These are phyloP conservation scores for Chlorella variabilis DNA, from an alignment of 163 green algal genomes.

Conservation along the genomic window DNA sequence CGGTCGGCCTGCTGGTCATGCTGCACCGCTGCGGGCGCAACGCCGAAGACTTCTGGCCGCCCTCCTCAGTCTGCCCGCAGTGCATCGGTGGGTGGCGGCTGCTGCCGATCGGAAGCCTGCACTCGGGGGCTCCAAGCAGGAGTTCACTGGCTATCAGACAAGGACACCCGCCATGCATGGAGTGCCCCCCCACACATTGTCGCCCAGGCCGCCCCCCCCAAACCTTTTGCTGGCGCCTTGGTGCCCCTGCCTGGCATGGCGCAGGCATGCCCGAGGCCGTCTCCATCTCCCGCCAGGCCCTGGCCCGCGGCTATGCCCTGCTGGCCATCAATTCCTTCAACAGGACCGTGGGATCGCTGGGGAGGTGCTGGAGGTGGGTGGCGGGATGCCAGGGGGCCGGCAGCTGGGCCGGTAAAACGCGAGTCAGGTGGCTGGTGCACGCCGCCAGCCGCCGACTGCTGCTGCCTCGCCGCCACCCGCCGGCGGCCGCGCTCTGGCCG, in stretches of 20 bases:
- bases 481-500: no score
- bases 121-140: no score
- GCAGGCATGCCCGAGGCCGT: constrained; percentile 33
- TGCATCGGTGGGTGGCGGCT: constrained; percentile 18
- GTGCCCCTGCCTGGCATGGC: neutral
- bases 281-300: constrained; percentile 24
- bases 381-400: neutral
- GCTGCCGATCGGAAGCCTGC: no score
- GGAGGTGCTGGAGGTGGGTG: constrained; percentile 27
- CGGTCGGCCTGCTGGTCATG: constrained; percentile 25
- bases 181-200: neutral
- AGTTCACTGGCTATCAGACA: no score
- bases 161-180: no score
- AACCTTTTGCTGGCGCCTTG: no score
- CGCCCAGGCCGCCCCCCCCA: neutral
- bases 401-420: no score
- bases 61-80: constrained; percentile 26
- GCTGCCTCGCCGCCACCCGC: no score
- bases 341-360: neutral
- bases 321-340: constrained; percentile 17
- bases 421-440: no score
- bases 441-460: no score
- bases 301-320: constrained; percentile 27
- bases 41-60: constrained; percentile 33
- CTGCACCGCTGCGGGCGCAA: constrained; percentile 35